These are phyloP conservation scores for Ciborinia camelliae DNA, from an alignment of 2,329 filamentous ascomycete species.

Conservation along the genomic window DNA sequence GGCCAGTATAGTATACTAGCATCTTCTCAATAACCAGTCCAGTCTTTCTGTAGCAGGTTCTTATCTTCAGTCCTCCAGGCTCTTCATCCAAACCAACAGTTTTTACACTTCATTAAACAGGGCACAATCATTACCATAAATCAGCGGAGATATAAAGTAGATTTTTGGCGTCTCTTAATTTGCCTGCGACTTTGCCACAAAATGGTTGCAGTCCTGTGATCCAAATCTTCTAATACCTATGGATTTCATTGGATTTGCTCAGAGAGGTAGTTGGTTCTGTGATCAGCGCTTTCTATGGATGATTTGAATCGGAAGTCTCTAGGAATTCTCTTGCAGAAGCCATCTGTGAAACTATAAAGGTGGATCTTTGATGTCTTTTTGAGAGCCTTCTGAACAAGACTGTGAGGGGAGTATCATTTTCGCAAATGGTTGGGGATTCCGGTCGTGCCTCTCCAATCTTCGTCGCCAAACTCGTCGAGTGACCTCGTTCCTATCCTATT, in stretches of 20 bases:
- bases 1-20: neutral
- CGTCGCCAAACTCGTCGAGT: neutral
- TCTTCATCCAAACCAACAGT: neutral
- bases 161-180: neutral
- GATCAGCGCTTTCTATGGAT: neutral
- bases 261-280: neutral
- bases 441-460: neutral
- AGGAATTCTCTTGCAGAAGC: neutral
- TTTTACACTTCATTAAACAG: neutral
- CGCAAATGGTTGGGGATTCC: neutral
- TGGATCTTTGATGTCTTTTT: neutral
- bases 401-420: neutral
- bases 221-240: neutral
- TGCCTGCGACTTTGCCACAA: neutral
- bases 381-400: too few relatives aligned
- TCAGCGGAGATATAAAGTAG: neutral
- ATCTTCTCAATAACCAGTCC: neutral
- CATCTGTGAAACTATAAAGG: neutral
- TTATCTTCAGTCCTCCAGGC: neutral
- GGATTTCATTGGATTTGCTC: neutral
- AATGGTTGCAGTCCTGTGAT: neutral
- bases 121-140: neutral
- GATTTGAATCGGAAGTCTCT: neutral
- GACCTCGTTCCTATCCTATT: neutral
- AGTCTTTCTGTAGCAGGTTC: neutral